phyloP scores from a whole-genome alignment of 78 protist species.

The Dictyostelium brefeldianum region DNA sequence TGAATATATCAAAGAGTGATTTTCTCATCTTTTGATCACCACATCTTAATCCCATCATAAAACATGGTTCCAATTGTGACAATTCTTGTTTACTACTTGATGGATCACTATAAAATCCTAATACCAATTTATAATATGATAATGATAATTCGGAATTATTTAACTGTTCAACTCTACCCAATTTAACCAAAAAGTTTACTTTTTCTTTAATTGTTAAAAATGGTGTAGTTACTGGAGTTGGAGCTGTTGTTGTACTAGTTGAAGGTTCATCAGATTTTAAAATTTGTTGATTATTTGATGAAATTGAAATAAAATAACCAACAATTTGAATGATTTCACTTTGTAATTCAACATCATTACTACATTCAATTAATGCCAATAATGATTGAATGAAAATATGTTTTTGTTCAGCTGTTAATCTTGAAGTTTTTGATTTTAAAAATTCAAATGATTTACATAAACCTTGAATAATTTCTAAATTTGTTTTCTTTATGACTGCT shows the following conservation, averaged over 20 bases:
- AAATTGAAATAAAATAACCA: conserved; percentile 36
- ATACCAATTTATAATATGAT: conserved; percentile 51
- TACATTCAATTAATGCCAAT: conserved; percentile 46
- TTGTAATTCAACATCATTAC: conserved; percentile 61
- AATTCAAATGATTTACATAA: conserved; percentile 41
- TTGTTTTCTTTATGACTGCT: neutral
- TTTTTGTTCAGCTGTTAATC: conserved; percentile 63
- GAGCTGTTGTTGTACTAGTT: neutral
- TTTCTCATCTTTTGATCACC: conserved; percentile 56
- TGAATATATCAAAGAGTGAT: conserved; percentile 34
- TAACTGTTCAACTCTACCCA: conserved; percentile 68
- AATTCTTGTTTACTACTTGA: conserved; percentile 46
- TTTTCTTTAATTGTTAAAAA: conserved; percentile 65
- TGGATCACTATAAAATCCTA: conserved; percentile 26
- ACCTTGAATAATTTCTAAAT: conserved; percentile 31
- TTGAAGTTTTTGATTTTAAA: neutral
- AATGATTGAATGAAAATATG: conserved; percentile 45
- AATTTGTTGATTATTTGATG: neutral
- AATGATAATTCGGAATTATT: neutral
- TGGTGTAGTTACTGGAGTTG: neutral
- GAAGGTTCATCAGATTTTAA: neutral
- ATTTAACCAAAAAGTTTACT: conserved; percentile 56
- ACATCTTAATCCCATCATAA: conserved; percentile 85
- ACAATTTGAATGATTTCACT: conserved; percentile 22
- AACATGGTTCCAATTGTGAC: conserved; percentile 68